These are phyloP conservation scores for Pelargonium nanum DNA, from an alignment of 345 rosid species.

Conservation along the genomic window DNA sequence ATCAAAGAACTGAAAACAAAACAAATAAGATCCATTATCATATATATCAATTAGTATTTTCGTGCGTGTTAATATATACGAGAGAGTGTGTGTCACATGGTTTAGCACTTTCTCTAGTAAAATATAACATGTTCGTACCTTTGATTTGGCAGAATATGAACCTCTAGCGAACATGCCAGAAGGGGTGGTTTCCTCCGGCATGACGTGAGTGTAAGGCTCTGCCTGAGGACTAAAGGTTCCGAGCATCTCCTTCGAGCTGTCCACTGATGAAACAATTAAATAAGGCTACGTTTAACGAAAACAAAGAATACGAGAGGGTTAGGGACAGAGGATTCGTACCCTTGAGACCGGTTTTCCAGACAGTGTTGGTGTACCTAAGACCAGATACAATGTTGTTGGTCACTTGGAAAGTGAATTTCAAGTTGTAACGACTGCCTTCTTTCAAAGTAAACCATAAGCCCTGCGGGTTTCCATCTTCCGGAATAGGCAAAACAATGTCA, in stretches of 20 bases:
- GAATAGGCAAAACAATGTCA: slow-evolving; percentile 59
- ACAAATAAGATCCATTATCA: neutral
- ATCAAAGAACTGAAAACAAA: slow-evolving; percentile 52
- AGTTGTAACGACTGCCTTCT: slow-evolving; percentile 70
- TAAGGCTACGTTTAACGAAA: no score
- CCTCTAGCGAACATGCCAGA: slow-evolving; percentile 92
- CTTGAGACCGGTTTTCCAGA: slow-evolving; percentile 73
- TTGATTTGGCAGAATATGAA: slow-evolving; percentile 67
- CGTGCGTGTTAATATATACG: neutral
- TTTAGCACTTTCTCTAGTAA: neutral
- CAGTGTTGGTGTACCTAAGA: slow-evolving; percentile 59
- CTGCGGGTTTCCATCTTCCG: slow-evolving; percentile 50
- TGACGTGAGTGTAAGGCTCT: slow-evolving; percentile 60
- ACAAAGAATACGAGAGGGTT: no score
- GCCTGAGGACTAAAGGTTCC: slow-evolving; percentile 94
- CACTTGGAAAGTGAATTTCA: slow-evolving; percentile 59
- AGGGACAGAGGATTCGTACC: slow-evolving; percentile 25
- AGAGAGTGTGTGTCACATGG: neutral
- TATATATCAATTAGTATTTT: neutral
- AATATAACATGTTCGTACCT: slow-evolving; percentile 29
- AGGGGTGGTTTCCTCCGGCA: slow-evolving; percentile 82
- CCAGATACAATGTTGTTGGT: slow-evolving; percentile 86
- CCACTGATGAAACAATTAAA: slow-evolving; percentile 51
- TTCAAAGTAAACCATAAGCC: slow-evolving; percentile 88
- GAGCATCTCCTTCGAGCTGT: slow-evolving; percentile 73